Percentiles rank a stretch among this genome's conserved stretches.
Evolutionary conservation across 495 filamentous ascomycete species (phyloP).

Genomic region (Neurospora sp.): DNA sequence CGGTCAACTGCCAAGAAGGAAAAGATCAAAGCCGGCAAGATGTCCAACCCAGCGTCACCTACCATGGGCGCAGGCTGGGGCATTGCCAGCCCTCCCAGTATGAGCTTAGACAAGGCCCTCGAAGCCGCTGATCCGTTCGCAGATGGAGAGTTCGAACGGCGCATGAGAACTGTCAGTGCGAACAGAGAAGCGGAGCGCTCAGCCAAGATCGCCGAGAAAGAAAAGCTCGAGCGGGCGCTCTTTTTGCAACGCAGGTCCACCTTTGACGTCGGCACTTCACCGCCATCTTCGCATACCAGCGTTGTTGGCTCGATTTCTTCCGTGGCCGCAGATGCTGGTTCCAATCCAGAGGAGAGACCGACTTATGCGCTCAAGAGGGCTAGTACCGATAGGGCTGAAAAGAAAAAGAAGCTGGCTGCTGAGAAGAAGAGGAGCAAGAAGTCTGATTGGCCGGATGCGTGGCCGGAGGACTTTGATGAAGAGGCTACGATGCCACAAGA

Average conservation of each 20-base stretch:
- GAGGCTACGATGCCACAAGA: background rate
- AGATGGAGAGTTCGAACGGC: background rate
- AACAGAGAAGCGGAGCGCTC: background rate
- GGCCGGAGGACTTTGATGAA: background rate
- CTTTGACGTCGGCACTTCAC: background rate
- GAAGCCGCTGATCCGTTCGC: background rate
- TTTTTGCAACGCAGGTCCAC: background rate
- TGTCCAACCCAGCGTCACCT: slow-evolving; percentile 3
- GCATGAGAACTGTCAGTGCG: background rate
- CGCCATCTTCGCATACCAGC: background rate
- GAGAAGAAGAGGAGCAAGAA: background rate
- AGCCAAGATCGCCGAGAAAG: background rate
- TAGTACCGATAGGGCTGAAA: background rate
- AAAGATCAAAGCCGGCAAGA: slow-evolving; percentile 22
- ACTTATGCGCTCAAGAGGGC: background rate
- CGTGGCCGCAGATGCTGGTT: background rate
- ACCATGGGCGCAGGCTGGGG: background rate
- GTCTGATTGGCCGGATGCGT: background rate
- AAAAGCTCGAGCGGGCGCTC: background rate
- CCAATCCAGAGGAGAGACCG: background rate
- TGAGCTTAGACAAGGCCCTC: slow-evolving; percentile 2
- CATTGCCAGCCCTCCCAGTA: slow-evolving; percentile 7
- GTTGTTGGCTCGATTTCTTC: background rate
- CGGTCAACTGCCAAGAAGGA: slow-evolving; percentile 14
- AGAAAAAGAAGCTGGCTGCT: background rate